Base-by-base conservation (phyloP, 164 flowering plant genomes). In the Cinnamomum micranthum region DNA sequence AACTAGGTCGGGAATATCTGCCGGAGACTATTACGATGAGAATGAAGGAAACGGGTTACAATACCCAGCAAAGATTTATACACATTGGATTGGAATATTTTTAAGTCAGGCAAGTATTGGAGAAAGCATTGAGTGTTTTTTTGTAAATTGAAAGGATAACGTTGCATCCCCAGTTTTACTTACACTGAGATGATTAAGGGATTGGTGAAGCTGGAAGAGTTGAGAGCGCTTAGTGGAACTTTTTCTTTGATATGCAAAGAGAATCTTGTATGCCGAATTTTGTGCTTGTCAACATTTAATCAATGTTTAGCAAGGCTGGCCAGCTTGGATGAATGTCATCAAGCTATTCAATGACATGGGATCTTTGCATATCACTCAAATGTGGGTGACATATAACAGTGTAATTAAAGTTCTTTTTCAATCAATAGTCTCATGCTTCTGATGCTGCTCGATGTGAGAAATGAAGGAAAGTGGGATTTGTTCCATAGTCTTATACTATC, bases 101-200 rank as follows among this genome's bases (percentile, higher is more conserved):
- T 95, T 95, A 90, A 87, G 81, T 70, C 80, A 73, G 93, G 88
- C 20, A 77, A 68, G 75, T n/a, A n/a, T 82, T 85, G 70, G 96
- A 90, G 47, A 81, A 83, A 78, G 99, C 96, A 60, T 75, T 92
- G 71, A 83, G 71, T 72, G 73, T n/a, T 95, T 69, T 85, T 87
- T 17, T 73, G 79, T 59, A 92, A 95, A 77, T 92, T 95, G 98
- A n/a, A 88, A 83, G 80, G 76, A 51, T 23, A 74, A 70, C 83
- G 83, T 66, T 92, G 94, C 77, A 50, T 79, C 15, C 93, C 84
- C 10, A 92, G 91, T 9, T 95, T 73, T 82, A 93, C 99, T 11
- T 95, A 93, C 81, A 93, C 96, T 3, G 99, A 93, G 76, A 73
- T 93, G 85, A 93, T 95, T 68, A 93, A 75, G 98, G 97, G 63